Conservation (phyloP, 2,329 filamentous ascomycete genomes). For the Canariomyces notabilis region DNA sequence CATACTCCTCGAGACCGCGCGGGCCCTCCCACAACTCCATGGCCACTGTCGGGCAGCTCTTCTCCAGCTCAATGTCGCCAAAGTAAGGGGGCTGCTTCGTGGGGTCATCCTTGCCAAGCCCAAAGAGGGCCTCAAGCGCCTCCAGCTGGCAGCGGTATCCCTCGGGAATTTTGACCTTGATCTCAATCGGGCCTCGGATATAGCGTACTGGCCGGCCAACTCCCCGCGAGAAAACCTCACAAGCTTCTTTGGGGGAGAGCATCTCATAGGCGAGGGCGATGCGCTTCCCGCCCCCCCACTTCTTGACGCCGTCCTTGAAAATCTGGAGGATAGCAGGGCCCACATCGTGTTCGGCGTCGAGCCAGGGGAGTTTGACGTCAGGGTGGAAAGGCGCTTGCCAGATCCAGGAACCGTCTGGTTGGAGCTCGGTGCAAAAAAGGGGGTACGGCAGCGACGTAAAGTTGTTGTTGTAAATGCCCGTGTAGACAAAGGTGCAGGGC, state of each 20-base stretch:
- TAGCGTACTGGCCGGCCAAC: constrained; percentile 76
- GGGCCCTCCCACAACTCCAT: constrained; percentile 87
- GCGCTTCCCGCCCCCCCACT: constrained; percentile 69
- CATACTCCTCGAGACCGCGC: constrained; percentile 88
- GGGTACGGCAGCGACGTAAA: constrained; percentile 92
- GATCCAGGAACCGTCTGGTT: constrained; percentile 76
- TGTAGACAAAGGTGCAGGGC: constrained; percentile 88
- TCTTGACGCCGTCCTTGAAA: constrained; percentile 84
- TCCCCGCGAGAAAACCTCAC: constrained; percentile 71
- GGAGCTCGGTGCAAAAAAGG: constrained; percentile 89
- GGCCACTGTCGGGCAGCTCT: constrained; percentile 66
- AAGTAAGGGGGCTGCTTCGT: constrained; percentile 60
- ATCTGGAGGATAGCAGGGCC: constrained; percentile 88
- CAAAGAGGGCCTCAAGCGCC: constrained; percentile 57
- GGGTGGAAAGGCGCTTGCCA: constrained; percentile 95
- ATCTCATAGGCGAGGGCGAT: constrained; percentile 90
- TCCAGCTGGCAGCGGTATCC: constrained; percentile 88
- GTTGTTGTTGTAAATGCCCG: constrained; percentile 98
- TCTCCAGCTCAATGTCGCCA: constrained; percentile 52
- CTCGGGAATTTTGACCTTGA: constrained; percentile 78
- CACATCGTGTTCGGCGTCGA: constrained; percentile 94
- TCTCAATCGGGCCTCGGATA: constrained; percentile 69
- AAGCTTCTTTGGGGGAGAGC: constrained; percentile 77
- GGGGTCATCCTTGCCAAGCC: constrained; percentile 45
- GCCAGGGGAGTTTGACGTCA: constrained; percentile 83